phyloP scores from a whole-genome alignment of 2,329 filamentous ascomycete genomes.

The Trichoderma breve region DNA sequence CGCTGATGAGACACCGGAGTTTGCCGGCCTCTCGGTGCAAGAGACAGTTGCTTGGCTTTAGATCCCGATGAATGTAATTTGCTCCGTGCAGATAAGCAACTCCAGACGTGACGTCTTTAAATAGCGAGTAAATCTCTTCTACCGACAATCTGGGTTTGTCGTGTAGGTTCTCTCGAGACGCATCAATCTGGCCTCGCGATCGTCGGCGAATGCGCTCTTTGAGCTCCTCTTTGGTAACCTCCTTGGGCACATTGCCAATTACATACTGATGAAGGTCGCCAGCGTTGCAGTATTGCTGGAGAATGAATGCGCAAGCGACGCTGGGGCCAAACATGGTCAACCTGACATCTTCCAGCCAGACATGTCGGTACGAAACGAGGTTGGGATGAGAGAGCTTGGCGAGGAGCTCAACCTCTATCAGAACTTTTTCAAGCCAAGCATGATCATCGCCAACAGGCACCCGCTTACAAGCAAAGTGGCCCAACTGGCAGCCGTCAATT shows the following conservation, averaged over 20 bases:
- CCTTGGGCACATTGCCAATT: constrained; percentile 62
- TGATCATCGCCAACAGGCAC: constrained; percentile 95
- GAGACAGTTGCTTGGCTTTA: constrained; percentile 95
- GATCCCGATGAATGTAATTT: constrained; percentile 92
- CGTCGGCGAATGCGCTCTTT: constrained; percentile 83
- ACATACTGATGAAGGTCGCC: constrained; percentile 90
- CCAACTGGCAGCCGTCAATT: constrained; percentile 82
- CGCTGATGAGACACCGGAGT: constrained; percentile 83
- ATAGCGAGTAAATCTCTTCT: constrained; percentile 95
- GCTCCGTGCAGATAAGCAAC: constrained; percentile 85
- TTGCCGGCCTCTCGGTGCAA: constrained; percentile 73
- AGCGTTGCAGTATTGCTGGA: constrained; percentile 95
- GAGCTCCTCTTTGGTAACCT: constrained; percentile 75
- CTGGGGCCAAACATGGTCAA: constrained; percentile 84
- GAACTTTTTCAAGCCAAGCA: constrained; percentile 88
- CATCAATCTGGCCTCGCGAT: constrained; percentile 73
- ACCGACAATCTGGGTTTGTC: constrained; percentile 56
- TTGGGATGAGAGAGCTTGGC: constrained; percentile 93
- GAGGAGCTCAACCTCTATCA: constrained; percentile 89
- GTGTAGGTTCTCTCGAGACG: constrained; percentile 48
- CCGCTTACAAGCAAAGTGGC: constrained; percentile 93
- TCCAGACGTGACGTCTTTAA: constrained; percentile 91
- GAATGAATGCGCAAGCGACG: constrained; percentile 91
- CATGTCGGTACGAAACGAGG: constrained; percentile 92
- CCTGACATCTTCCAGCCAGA: constrained; percentile 89